Evolutionary conservation across 2,329 filamentous ascomycete genomes (phyloP).

Genomic region (Aspergillus ochraceus): DNA sequence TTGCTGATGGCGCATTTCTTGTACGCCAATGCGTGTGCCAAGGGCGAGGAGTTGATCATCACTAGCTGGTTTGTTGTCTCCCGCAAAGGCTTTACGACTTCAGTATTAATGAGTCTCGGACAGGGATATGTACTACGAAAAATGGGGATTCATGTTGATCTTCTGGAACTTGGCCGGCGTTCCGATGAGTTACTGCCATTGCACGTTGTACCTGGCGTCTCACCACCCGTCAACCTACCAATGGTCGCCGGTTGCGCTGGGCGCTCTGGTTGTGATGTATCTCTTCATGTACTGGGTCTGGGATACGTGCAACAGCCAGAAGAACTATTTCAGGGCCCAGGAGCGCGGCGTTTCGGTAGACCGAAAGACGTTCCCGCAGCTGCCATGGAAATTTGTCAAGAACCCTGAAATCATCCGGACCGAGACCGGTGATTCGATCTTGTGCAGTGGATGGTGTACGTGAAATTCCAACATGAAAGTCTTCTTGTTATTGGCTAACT

Average conservation of each 20-base stretch:
- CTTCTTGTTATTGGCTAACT: not conserved
- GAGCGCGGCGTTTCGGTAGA: constrained; percentile 68
- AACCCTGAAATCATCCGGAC: constrained; percentile 77
- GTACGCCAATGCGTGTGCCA: constrained; percentile 87
- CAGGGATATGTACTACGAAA: constrained; percentile 90
- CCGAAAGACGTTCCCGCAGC: constrained; percentile 79
- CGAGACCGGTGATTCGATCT: constrained; percentile 69
- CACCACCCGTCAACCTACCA: constrained; percentile 74
- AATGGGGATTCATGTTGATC: constrained; percentile 95
- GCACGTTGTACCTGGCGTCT: constrained; percentile 82
- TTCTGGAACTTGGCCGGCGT: constrained; percentile 96
- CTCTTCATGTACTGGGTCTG: constrained; percentile 85
- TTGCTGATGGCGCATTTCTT: constrained; percentile 85
- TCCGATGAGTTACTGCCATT: constrained; percentile 88
- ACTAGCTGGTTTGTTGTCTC: constrained; percentile 67
- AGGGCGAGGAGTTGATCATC: constrained; percentile 86
- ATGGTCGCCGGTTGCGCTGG: constrained; percentile 68
- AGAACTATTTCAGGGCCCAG: constrained; percentile 81
- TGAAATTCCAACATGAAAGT: constrained; percentile 14
- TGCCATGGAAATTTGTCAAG: constrained; percentile 78
- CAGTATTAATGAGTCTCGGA: not conserved
- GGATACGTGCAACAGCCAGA: constrained; percentile 89
- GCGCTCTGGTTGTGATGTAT: constrained; percentile 65
- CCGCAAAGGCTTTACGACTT: not conserved
- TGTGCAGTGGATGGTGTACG: constrained; percentile 80